Base-by-base conservation (phyloP, 2,329 filamentous ascomycete species). In the Elsinoe arachidis region DNA sequence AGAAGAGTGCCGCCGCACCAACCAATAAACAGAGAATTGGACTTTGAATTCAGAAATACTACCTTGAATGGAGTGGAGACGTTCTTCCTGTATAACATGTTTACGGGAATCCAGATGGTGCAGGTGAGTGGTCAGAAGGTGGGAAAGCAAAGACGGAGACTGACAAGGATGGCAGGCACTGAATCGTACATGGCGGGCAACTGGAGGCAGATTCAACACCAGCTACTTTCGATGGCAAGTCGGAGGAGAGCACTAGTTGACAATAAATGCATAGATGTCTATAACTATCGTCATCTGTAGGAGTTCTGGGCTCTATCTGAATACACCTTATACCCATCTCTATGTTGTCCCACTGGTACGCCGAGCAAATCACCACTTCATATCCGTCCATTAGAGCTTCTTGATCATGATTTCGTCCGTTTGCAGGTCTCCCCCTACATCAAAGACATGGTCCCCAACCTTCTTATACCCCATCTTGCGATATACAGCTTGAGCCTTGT, bases 141-240 rank as follows among this genome's bases (percentile, higher is more conserved):
- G 17, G 34, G 21, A 49, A 12, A 37, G 44, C 39, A 26, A 37
- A 23, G 49, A 37, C 33, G 34, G 37, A 41, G 59, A 51, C 55
- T 61, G 38, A 62, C 46, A 21, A 39, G 3, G 23, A 10, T 23
- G 10, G 51, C 55, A 76, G 71, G 67, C 73, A 55, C 64, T 67
- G 6, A 71, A 74, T 2, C 70, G 76, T 41, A 57, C 77, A 1
- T 83, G 80, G 80, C 67, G 74, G n/a, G 67, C 66, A 4, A 81
- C 79, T 0, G 70, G 73, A 1, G 79, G 79, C 0, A 76, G 66
- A 59, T 59, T 80, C 9, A 78, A 78, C 63, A 70, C 76, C 59
- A 66, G 67, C n/a, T 67, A 76, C 19, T 79, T 81, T 53, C 72
- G 72, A 33, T 80, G 80, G 62, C 73, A 75, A 33, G 68, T 83